Base-by-base conservation (phyloP, 2,329 filamentous ascomycete species). In the Pseudogymnoascus sp. region DNA sequence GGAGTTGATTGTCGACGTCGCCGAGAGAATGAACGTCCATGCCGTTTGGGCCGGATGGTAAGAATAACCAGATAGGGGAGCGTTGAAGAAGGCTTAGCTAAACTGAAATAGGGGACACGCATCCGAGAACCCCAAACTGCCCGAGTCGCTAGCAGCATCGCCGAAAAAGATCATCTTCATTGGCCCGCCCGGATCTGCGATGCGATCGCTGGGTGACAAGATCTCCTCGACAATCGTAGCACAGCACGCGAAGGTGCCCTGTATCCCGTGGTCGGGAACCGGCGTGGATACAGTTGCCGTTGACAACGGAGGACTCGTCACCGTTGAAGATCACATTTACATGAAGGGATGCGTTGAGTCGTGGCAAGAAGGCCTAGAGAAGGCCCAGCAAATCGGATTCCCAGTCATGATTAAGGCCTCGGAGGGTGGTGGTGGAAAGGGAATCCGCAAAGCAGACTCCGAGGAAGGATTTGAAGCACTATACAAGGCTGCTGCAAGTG, bases 321-420 rank as follows among this genome's bases (percentile, higher is more conserved):
- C 95, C 0, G 95, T 99, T 65, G 82, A 85, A 42, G 92, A 96
- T 62, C 80, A 91, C 5, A 74, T 96, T 64, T 99, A 99, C 77
- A 83, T 87, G 71, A 90, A 93, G 78, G 95, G 95, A 67, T 99
- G 95, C 77, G 95, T 96, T 59, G 85, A 85, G 74, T 92, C 90
- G 21, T 92, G 91, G 77, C 81, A 96, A 77, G 92, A 99, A 78
- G 95, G 93, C 78, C 84, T 99, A 60, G 80, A 85, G 73, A 92
- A 89, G 73, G 95, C 95, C 65, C 87, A 85, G 75, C 84, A 91
- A 73, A 99, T 99, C 75, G 95, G 95, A 69, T 99, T 99, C 81
- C 95, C 95, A 15, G 90, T 99, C 81, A 99, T 99, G 95, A 91
- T 99, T 77, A 99, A 99, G 83, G 95, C 95, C n/a, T 97, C 95